Conservation (phyloP, 768 basidiomycete species). For the Mycena floridula region DNA sequence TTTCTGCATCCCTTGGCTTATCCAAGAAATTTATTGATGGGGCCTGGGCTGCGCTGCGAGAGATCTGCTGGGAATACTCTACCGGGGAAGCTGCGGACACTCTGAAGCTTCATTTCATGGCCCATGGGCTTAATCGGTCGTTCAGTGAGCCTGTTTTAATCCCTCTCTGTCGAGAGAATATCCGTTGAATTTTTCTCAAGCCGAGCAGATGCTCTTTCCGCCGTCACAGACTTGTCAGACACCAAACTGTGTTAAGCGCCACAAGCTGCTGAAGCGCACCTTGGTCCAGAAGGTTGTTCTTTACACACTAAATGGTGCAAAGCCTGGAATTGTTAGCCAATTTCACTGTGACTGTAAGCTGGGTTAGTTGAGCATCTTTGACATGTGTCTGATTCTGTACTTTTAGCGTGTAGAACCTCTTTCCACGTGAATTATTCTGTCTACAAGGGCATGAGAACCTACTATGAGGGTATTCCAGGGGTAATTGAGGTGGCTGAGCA, state of each 20-base stretch:
- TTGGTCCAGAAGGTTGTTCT: neutral
- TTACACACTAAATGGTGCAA: neutral
- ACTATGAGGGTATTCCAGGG: neutral
- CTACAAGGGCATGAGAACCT: neutral
- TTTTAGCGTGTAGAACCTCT: neutral
- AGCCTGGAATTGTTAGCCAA: neutral
- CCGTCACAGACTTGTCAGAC: neutral
- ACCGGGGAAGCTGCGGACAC: neutral
- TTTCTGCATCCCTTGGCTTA: slow-evolving; percentile 22
- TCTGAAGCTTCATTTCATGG: neutral
- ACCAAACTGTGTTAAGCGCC: neutral
- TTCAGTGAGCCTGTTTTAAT: slow-evolving; percentile 27
- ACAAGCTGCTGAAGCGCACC: neutral
- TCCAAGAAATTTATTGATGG: slow-evolving; percentile 29
- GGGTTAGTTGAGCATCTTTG: slow-evolving; percentile 43
- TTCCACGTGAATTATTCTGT: neutral
- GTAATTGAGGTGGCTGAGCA: neutral
- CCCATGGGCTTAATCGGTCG: slow-evolving; percentile 9
- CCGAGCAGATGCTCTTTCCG: slow-evolving; percentile 10
- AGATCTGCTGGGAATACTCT: neutral
- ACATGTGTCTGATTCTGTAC: slow-evolving; percentile 53
- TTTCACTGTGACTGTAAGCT: neutral
- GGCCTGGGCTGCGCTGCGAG: slow-evolving; percentile 4
- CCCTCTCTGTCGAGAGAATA: slow-evolving; percentile 13
- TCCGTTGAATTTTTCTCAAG: slow-evolving; percentile 14